phyloP scores from a whole-genome alignment of 2,329 filamentous ascomycete genomes.

The Scleromitrula shiraiana region DNA sequence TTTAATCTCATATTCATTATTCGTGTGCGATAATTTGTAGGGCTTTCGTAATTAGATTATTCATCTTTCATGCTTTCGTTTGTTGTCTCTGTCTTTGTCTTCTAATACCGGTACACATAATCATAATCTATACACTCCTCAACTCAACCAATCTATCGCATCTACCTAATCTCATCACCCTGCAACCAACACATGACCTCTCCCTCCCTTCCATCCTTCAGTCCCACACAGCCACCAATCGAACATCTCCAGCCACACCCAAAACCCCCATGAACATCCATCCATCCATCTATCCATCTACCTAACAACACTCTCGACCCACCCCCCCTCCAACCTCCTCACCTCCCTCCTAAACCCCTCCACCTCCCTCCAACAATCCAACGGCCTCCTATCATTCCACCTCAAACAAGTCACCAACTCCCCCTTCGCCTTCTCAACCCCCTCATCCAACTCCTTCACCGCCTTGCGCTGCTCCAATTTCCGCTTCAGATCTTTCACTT shows the following conservation, averaged over 20 bases:
- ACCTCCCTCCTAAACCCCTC: slow-evolving; percentile 87
- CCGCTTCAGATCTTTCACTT: slow-evolving; percentile 49
- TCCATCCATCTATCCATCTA: neutral
- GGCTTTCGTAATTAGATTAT: no score
- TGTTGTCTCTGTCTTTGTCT: no score
- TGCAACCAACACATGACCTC: neutral
- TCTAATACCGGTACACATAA: no score
- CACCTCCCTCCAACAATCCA: slow-evolving; percentile 94
- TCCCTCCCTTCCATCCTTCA: slow-evolving; percentile 4
- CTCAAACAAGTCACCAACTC: slow-evolving; percentile 74
- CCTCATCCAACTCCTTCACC: slow-evolving; percentile 61
- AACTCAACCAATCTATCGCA: no score
- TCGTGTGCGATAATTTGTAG: no score
- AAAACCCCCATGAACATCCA: no score
- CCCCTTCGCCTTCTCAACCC: slow-evolving; percentile 65
- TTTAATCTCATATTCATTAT: no score
- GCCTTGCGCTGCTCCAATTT: slow-evolving; percentile 56
- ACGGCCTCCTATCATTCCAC: slow-evolving; percentile 74
- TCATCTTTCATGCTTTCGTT: no score
- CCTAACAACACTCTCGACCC: slow-evolving; percentile 72
- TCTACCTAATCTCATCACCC: neutral
- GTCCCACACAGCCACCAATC: no score
- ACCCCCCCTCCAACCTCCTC: slow-evolving; percentile 72
- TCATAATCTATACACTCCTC: no score
- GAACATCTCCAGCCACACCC: no score